Evolutionary conservation across 768 basidiomycete genomes (phyloP).

Genomic region (Coprinopsis cinerea): DNA sequence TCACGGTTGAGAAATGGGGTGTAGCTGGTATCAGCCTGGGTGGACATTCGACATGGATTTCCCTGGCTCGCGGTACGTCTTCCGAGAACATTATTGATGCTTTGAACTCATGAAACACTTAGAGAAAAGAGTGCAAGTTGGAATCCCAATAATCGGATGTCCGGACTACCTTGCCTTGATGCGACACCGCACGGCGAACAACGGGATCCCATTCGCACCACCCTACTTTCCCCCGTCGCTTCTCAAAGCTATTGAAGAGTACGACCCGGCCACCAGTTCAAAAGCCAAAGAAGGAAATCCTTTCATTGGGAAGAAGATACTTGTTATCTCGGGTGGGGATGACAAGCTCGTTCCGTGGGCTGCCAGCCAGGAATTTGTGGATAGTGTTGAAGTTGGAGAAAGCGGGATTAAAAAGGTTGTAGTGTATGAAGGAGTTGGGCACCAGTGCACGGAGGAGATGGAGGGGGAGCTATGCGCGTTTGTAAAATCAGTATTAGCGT

Average conservation of each 20-base stretch:
- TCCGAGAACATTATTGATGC: background rate
- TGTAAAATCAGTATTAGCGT: no score
- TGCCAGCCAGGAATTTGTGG: constrained; percentile 51
- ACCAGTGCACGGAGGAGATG: constrained; percentile 61
- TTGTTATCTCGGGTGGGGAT: constrained; percentile 61
- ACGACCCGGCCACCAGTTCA: constrained; percentile 39
- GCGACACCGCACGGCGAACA: constrained; percentile 43
- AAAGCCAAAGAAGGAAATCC: constrained; percentile 37
- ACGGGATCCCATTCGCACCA: constrained; percentile 35
- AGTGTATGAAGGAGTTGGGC: constrained; percentile 52
- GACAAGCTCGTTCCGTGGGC: constrained; percentile 66
- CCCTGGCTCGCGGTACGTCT: constrained; percentile 40
- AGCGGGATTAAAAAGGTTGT: constrained; percentile 51
- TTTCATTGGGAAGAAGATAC: constrained; percentile 66
- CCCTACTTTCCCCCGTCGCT: constrained; percentile 56
- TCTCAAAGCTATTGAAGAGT: constrained; percentile 35
- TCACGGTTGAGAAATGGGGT: constrained; percentile 60
- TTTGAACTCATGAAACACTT: background rate
- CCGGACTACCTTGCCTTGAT: constrained; percentile 62
- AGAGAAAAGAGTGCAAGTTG: constrained; percentile 43
- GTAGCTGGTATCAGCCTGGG: constrained; percentile 76
- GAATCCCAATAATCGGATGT: constrained; percentile 59
- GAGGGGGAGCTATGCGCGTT: constrained; percentile 36
- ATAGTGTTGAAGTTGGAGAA: constrained; percentile 44
- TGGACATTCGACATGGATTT: constrained; percentile 79